Evolutionary conservation across 805 yeast species (phyloP), one percentile per base, ranked within the genome.

Genomic region (Suhomyces sp.): DNA sequence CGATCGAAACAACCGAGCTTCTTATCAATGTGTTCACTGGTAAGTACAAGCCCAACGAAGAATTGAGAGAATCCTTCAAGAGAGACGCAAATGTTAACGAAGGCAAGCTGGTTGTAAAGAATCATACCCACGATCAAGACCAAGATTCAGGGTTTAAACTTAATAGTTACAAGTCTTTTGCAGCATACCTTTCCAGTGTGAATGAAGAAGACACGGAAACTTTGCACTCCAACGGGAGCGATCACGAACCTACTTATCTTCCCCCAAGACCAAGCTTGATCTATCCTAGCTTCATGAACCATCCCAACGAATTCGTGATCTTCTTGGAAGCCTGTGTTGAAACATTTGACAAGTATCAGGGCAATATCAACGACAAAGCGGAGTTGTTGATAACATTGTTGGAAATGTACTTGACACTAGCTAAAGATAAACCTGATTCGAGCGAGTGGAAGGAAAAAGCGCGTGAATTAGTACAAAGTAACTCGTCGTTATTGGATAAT

Each of bases 181-280:
- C 71, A 22, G 50, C 64, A 21, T 71, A 68, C 53, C 46, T 70
- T 8, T 61, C 70, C 1, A 62, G 66, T 8, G 15, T 25, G 27
- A 37, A 21, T 5, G 44, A 44, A 13, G 47, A 47, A 12, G 48
- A 43, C 5, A 5, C 40, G 2, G 44, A 46, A 22, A 27, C 50
- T 3, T 12, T 50, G 5, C 35, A 37, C n/a, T 44, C 53, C 9
- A 50, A 44, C 55, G 31, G 43, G 8, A 25, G 44, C 10, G 47
- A 43, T 4, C 53, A 22, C n/a, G 76, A 62, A 37, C 86, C 92
- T 13, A 87, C 94, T 0, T 94, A 94, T 66, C 85, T 86, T 48
- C 97, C 98, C 1, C 99, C 99, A 3, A 79, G 85, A 48, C 98
- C 98, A 6, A 78, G 91, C 44, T 75, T 93, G 39, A 88, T 93